Percentiles rank a stretch among this genome's conserved stretches.
Conservation (phyloP, 1,139 yeast genomes). For the Suhomyces panamericanus region DNA sequence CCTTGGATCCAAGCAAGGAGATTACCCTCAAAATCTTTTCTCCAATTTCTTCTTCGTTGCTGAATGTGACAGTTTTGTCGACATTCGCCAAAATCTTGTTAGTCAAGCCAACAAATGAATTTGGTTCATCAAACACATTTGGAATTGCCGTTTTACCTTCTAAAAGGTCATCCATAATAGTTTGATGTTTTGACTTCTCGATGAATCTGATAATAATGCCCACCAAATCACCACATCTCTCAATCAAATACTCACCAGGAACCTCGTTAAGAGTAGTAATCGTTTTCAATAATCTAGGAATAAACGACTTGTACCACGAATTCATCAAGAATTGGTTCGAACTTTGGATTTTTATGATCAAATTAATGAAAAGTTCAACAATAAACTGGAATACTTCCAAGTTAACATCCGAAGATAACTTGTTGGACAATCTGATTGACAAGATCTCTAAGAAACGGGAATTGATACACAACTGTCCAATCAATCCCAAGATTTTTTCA, state of each 20-base stretch:
- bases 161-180: slow-evolving; percentile 35
- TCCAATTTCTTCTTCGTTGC: slow-evolving; percentile 14
- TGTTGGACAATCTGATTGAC: slow-evolving; percentile 51
- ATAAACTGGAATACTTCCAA: slow-evolving; percentile 19
- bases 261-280: slow-evolving; percentile 9
- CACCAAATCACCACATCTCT: slow-evolving; percentile 38
- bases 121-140: slow-evolving; percentile 31
- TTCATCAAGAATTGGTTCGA: slow-evolving; percentile 36
- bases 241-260: slow-evolving; percentile 18
- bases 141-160: slow-evolving; percentile 22
- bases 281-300: slow-evolving; percentile 31
- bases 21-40: slow-evolving; percentile 22
- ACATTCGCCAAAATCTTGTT: slow-evolving; percentile 52
- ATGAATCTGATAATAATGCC: slow-evolving; percentile 40
- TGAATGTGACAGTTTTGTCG: slow-evolving; percentile 33
- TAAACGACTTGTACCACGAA: slow-evolving; percentile 42
- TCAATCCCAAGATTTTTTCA: slow-evolving; percentile 41
- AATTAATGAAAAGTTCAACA: slow-evolving; percentile 28
- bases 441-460: slow-evolving; percentile 51
- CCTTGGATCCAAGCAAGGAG: slow-evolving; percentile 15
- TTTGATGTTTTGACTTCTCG: slow-evolving; percentile 40
- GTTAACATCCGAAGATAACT: slow-evolving; percentile 26
- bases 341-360: slow-evolving; percentile 25
- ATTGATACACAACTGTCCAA: slow-evolving; percentile 47
- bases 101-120: slow-evolving; percentile 48